Evolutionary conservation across 352 stramenopile species (phyloP).

Genomic region (Thraustotheca clavata): DNA sequence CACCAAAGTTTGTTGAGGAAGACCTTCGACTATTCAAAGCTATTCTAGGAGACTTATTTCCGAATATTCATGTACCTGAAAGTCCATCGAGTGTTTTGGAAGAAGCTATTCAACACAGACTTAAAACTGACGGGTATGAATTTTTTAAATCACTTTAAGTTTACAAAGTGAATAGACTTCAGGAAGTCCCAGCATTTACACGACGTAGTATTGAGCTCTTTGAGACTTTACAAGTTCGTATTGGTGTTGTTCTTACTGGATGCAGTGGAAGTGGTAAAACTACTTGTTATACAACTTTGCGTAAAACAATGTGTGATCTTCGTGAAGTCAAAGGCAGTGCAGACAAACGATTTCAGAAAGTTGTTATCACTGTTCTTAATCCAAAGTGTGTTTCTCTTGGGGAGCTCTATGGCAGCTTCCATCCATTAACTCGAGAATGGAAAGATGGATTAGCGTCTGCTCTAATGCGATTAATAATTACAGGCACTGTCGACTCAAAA

Average conservation of each 20-base stretch:
- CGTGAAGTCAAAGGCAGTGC: constrained; percentile 36
- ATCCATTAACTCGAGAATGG: constrained; percentile 77
- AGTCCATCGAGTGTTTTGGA: neutral
- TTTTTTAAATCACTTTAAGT: neutral
- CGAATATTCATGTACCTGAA: constrained; percentile 23
- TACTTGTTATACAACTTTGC: constrained; percentile 36
- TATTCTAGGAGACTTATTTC: constrained; percentile 87
- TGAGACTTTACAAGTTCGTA: constrained; percentile 86
- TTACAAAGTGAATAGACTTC: neutral
- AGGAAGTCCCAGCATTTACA: constrained; percentile 10
- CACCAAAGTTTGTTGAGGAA: constrained; percentile 86
- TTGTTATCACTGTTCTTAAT: constrained; percentile 58
- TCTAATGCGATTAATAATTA: constrained; percentile 55
- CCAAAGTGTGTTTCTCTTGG: constrained; percentile 72
- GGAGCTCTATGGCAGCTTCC: constrained; percentile 81
- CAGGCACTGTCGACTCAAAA: constrained; percentile 34
- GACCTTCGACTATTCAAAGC: constrained; percentile 84
- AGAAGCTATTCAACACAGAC: neutral
- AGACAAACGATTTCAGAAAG: constrained; percentile 45
- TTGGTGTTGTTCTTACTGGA: constrained; percentile 78
- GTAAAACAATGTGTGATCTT: constrained; percentile 38
- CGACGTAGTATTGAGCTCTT: constrained; percentile 88
- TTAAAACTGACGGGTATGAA: neutral
- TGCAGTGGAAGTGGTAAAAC: constrained; percentile 67
- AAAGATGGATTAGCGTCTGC: constrained; percentile 69